phyloP scores from a whole-genome alignment of 2,329 filamentous ascomycete species.

The Passalora sequoiae region DNA sequence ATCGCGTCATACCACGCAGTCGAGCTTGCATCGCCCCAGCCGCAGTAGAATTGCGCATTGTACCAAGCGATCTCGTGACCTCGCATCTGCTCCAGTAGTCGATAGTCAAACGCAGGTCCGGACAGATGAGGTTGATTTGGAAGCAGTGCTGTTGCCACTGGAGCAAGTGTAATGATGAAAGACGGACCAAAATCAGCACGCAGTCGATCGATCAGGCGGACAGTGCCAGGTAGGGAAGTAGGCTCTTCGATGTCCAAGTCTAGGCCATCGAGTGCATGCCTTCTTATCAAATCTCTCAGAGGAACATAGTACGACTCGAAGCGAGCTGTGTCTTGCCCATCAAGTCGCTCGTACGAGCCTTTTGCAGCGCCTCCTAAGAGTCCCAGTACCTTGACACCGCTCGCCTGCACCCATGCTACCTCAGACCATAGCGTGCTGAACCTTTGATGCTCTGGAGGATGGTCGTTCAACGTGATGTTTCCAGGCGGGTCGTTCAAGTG shows the following conservation, averaged over 20 bases:
- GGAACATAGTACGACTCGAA: conserved; percentile 73
- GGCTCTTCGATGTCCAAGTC: conserved; percentile 77
- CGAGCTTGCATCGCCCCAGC: conserved; percentile 65
- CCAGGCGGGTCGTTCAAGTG: conserved; percentile 68
- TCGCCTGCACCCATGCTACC: conserved; percentile 62
- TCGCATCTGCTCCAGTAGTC: conserved; percentile 62
- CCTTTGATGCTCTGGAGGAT: conserved; percentile 57
- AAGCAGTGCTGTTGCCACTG: conserved; percentile 71
- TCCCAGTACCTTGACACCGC: conserved; percentile 72
- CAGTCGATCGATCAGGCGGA: conserved; percentile 46
- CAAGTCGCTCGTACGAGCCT: conserved; percentile 60
- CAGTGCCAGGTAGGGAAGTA: conserved; percentile 62
- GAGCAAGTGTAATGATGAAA: conserved; percentile 77
- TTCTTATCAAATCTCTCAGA: conserved; percentile 59
- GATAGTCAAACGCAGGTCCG: conserved; percentile 67
- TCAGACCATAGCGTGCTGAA: conserved; percentile 76
- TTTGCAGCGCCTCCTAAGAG: conserved; percentile 84
- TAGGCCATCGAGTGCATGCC: conserved; percentile 60
- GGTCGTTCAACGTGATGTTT: conserved; percentile 74
- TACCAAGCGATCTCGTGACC: conserved; percentile 73
- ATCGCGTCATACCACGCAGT: conserved; percentile 51
- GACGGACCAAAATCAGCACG: conserved; percentile 59
- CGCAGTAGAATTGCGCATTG: conserved; percentile 88
- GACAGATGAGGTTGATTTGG: conserved; percentile 58
- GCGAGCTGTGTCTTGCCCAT: conserved; percentile 52